Percentiles rank a stretch among this genome's conserved stretches.
Conservation (phyloP, 2,329 filamentous ascomycete species). For the Aureobasidium sp. region DNA sequence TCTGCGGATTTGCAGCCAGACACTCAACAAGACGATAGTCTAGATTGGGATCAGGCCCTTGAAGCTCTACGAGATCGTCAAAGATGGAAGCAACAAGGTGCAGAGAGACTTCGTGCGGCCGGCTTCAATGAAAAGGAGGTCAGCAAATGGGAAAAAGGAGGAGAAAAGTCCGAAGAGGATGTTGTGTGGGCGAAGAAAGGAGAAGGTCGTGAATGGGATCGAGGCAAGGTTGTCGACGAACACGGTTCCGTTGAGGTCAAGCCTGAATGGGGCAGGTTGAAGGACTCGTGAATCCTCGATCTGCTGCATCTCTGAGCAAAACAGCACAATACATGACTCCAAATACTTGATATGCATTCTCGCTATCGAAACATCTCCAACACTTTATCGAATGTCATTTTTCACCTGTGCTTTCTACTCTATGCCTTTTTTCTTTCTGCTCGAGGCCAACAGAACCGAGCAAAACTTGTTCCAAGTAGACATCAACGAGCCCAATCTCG, state of each 20-base stretch:
- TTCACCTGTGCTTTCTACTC: not conserved
- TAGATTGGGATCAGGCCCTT: conserved; percentile 70
- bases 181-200: conserved; percentile 30
- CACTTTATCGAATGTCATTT: too few relatives aligned
- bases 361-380: too few relatives aligned
- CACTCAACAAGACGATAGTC: conserved; percentile 38
- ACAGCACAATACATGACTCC: too few relatives aligned
- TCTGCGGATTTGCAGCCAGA: conserved; percentile 40
- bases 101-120: conserved; percentile 65
- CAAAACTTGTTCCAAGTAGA: not conserved
- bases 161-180: conserved; percentile 52
- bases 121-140: conserved; percentile 74
- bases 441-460: not conserved
- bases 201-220: conserved; percentile 61
- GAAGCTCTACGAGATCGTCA: conserved; percentile 75
- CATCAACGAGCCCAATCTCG: not conserved
- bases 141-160: conserved; percentile 59
- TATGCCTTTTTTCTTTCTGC: not conserved
- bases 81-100: conserved; percentile 67
- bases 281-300: conserved; percentile 5
- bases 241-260: conserved; percentile 27
- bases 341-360: too few relatives aligned
- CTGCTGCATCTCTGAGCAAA: not conserved
- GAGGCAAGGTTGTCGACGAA: conserved; percentile 55
- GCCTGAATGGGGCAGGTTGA: conserved; percentile 17